phyloP scores from a whole-genome alignment of 345 rosid species.

The Camelina sativa region DNA sequence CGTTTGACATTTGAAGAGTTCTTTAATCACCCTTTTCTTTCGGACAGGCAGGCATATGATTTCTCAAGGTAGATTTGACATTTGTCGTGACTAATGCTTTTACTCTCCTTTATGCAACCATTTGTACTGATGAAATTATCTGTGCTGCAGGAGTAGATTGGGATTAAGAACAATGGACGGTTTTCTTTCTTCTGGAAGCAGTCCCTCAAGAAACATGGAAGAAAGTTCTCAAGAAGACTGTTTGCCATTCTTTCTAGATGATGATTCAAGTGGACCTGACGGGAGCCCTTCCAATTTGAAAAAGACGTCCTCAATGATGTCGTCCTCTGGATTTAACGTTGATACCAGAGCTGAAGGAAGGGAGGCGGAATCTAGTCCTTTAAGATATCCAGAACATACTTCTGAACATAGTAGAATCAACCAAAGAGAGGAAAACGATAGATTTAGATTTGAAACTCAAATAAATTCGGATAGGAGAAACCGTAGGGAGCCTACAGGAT shows the following conservation, averaged over 20 bases:
- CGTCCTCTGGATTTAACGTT: constrained; percentile 56
- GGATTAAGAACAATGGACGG: constrained; percentile 51
- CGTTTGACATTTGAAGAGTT: constrained; percentile 95
- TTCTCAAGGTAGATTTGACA: constrained; percentile 57
- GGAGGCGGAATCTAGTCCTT: constrained; percentile 52
- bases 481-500: constrained; percentile 49
- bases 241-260: constrained; percentile 85
- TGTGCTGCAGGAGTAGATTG: constrained; percentile 56
- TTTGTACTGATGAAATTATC: constrained; percentile 40
- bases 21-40: constrained; percentile 87
- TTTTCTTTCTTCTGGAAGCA: constrained; percentile 58
- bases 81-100: constrained; percentile 8
- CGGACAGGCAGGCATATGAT: constrained; percentile 54
- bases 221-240: constrained; percentile 81
- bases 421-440: constrained; percentile 48
- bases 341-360: constrained; percentile 54
- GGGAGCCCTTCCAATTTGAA: constrained; percentile 71
- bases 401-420: constrained; percentile 52
- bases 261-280: constrained; percentile 76
- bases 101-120: constrained; percentile 17
- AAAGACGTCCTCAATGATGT: constrained; percentile 54
- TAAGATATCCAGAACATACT: constrained; percentile 46
- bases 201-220: constrained; percentile 55
- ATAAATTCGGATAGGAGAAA: constrained; percentile 52
- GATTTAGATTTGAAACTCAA: constrained; percentile 47